These are phyloP conservation scores for Schwanniomyces vanrijiae DNA, from an alignment of 805 yeast species.

Conservation along the genomic window DNA sequence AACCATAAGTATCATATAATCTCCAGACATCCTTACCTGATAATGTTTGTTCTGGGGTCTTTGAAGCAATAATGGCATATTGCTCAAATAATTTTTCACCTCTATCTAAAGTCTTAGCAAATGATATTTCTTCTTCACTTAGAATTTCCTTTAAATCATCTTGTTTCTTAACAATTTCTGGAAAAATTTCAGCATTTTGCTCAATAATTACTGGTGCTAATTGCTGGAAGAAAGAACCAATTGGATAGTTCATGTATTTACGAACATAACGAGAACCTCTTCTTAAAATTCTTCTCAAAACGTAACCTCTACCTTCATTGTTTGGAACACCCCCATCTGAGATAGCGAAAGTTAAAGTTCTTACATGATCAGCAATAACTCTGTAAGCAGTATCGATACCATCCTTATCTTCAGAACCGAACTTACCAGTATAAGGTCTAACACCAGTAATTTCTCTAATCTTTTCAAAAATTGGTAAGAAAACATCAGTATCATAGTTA, in stretches of 20 bases:
- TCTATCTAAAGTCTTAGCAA: slow-evolving; percentile 92
- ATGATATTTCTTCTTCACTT: slow-evolving; percentile 94
- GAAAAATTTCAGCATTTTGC: slow-evolving; percentile 86
- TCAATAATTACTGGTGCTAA: slow-evolving; percentile 90
- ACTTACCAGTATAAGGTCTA: slow-evolving; percentile 87
- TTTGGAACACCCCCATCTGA: slow-evolving; percentile 99
- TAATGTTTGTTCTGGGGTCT: slow-evolving; percentile 70
- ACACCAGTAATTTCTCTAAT: slow-evolving; percentile 94
- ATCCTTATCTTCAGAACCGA: slow-evolving; percentile 88
- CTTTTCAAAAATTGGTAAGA: slow-evolving; percentile 79
- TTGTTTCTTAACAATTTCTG: slow-evolving; percentile 77
- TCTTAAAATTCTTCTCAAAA: slow-evolving; percentile 92
- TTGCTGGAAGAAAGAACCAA: slow-evolving; percentile 89
- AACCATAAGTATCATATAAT: slow-evolving; percentile 96
- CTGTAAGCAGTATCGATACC: slow-evolving; percentile 98
- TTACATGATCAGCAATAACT: slow-evolving; percentile 96
- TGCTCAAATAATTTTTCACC: slow-evolving; percentile 96
- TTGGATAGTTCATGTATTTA: slow-evolving; percentile 93
- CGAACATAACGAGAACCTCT: slow-evolving; percentile 97
- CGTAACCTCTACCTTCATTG: slow-evolving; percentile 99
- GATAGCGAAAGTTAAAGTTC: slow-evolving; percentile 93
- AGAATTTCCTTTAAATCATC: slow-evolving; percentile 82
- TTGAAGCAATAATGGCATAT: slow-evolving; percentile 81
- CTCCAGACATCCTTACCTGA: slow-evolving; percentile 98
- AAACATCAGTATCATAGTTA: slow-evolving; percentile 97